Evolutionary conservation across 1,139 yeast species (phyloP), one percentile per base, ranked within the genome.

Genomic region (Suhomyces yuchorum): DNA sequence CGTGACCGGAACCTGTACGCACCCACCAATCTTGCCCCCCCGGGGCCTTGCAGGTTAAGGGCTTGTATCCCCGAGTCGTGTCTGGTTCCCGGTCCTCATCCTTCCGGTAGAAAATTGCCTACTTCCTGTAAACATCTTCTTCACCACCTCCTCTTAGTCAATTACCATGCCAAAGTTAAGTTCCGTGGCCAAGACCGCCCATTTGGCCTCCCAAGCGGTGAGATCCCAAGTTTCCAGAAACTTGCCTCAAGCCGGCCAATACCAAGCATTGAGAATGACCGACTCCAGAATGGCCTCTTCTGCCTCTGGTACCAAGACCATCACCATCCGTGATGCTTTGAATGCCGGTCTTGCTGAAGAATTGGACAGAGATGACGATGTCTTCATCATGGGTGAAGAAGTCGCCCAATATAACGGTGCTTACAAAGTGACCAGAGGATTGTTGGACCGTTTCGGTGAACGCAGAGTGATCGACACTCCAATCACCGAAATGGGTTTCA

Each of bases 381-480:
- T 93, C 42, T 93, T 90, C 78, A 73, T 93, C 62, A 87, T 93
- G 83, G 99, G 99, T 69, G 99, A 93, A 77, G 99, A 93, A 74
- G 99, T 93, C 57, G 99, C 96, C 45, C 98, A 92, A 71, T 93
- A 95, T 76, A 92, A 93, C 66, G 99, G 99, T 77, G 99, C 99
- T 52, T 93, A 93, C 79, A 93, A 93, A 78, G 88, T 93, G 54
- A 87, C 98, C 58, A 85, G 96, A 70, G 99, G 99, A 42, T 80
- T 93, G 58, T 80, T 93, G 65, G 99, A 95, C 73, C 83, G 97
- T 70, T 93, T 93, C 63, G 99, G 99, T 58, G 97, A 93, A 69
- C 86, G 91, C 73, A 87, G 99, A 76, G 86, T 93, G 55, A 83
- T 93, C 56, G 99, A 93, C 73, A 93, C 99, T 55, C 99, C 99